Percentiles rank a stretch among this genome's conserved stretches.
Conservation (phyloP, 768 basidiomycete species). For the Tylopilus rubrobrunneus region DNA sequence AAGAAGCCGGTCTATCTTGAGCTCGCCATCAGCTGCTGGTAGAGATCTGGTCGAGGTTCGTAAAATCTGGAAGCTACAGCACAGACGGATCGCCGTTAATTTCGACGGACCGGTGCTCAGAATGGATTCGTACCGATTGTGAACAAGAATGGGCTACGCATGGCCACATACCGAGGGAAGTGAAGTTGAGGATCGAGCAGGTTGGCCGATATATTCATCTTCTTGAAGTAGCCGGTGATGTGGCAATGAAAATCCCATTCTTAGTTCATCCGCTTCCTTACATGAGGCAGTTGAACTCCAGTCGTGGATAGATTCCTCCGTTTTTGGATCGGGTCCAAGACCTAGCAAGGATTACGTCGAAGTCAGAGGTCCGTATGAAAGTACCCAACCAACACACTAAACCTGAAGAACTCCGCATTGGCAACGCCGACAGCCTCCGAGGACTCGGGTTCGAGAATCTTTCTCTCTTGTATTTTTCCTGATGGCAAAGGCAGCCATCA, state of each 20-base stretch:
- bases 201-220: constrained; percentile 76
- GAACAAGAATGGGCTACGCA: constrained; percentile 87
- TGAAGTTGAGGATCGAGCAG: constrained; percentile 81
- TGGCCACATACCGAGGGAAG: constrained; percentile 74
- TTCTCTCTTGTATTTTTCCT: constrained; percentile 41
- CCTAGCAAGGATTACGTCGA: constrained; percentile 28
- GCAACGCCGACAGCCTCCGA: constrained; percentile 62
- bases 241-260: not conserved
- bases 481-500: constrained; percentile 63
- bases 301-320: constrained; percentile 35
- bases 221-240: constrained; percentile 59
- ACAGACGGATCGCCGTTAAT: constrained; percentile 50
- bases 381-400: constrained; percentile 40
- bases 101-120: not conserved
- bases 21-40: constrained; percentile 72
- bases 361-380: not conserved
- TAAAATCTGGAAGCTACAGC: constrained; percentile 86
- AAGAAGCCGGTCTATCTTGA: constrained; percentile 88
- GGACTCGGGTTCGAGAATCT: constrained; percentile 40
- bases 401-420: constrained; percentile 61
- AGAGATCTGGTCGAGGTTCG: constrained; percentile 63
- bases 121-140: constrained; percentile 72
- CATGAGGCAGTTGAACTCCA: constrained; percentile 55
- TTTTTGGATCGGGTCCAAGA: constrained; percentile 39
- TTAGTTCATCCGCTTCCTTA: constrained; percentile 60